phyloP scores from a whole-genome alignment of 78 protist genomes.

The Dictyostelium firmibasis region DNA sequence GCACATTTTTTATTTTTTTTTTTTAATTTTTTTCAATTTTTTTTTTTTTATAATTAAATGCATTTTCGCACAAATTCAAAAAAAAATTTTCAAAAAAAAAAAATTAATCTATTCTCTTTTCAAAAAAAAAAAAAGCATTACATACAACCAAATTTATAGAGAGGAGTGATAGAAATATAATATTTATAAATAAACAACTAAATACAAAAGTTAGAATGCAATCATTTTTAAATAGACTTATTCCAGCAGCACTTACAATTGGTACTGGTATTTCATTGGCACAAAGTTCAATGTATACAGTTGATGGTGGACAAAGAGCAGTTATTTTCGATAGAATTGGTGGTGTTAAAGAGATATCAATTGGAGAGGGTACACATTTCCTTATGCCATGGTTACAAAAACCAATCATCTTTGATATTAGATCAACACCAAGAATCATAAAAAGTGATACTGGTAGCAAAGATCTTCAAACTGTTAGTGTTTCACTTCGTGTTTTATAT shows the following conservation, averaged over 20 bases:
- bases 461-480: constrained; percentile 78
- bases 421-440: constrained; percentile 75
- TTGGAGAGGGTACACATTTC: constrained; percentile 82
- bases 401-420: constrained; percentile 66
- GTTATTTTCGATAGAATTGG: constrained; percentile 73
- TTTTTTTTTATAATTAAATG: too few species aligned
- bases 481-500: constrained; percentile 70
- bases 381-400: constrained; percentile 78
- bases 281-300: constrained; percentile 63
- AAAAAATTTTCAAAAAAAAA: too few species aligned
- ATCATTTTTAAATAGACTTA: constrained; percentile 19
- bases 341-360: constrained; percentile 49
- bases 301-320: constrained; percentile 84
- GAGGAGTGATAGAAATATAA: too few species aligned
- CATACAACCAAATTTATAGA: too few species aligned
- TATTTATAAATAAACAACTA: too few species aligned
- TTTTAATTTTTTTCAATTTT: too few species aligned
- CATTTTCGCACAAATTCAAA: too few species aligned
- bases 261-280: constrained; percentile 62
- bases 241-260: constrained; percentile 21
- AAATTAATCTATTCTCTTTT: too few species aligned
- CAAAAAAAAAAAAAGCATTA: too few species aligned
- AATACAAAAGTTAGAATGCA: too few species aligned
- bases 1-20: too few species aligned
- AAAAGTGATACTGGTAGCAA: constrained; percentile 81